Percentiles rank a stretch among this genome's conserved stretches.
These are phyloP conservation scores for Pseudonitzschia multiseries DNA, from an alignment of 108 stramenopile species.

Conservation along the genomic window DNA sequence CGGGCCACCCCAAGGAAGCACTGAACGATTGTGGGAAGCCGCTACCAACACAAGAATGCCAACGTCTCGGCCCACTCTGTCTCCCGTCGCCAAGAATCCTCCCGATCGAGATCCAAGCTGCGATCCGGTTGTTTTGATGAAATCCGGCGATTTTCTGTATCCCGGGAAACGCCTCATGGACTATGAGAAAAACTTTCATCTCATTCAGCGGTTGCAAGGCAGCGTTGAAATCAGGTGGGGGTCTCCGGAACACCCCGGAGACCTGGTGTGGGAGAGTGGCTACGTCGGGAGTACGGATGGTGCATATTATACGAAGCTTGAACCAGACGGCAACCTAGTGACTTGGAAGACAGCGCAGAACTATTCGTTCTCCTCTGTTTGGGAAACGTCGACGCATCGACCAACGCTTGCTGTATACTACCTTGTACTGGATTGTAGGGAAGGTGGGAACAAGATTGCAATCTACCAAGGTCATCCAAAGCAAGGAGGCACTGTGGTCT, in stretches of 20 bases:
- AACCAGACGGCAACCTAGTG: constrained; percentile 19
- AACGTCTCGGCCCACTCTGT: background rate
- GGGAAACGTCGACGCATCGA: background rate
- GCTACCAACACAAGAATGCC: background rate
- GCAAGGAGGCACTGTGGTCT: background rate
- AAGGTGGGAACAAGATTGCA: background rate
- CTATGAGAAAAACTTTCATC: background rate
- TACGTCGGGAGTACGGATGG: constrained; percentile 8
- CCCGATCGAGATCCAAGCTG: background rate
- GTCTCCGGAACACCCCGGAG: constrained; percentile 1
- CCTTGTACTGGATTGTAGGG: background rate
- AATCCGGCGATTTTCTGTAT: constrained; percentile 3
- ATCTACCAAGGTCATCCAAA: constrained; percentile 2
- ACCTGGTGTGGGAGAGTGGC: constrained; percentile 21
- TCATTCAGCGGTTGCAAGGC: constrained; percentile 12
- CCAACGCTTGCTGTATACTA: background rate
- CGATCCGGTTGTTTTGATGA: background rate
- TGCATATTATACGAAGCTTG: constrained; percentile 20
- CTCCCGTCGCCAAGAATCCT: background rate
- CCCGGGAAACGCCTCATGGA: background rate
- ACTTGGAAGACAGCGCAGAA: constrained; percentile 10
- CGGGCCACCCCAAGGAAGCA: background rate
- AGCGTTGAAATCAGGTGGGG: constrained; percentile 22
- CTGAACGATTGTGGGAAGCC: background rate
- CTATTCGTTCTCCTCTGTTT: background rate